These are phyloP conservation scores for Phytophthora melonis DNA, from an alignment of 352 stramenopile species.

Conservation along the genomic window DNA sequence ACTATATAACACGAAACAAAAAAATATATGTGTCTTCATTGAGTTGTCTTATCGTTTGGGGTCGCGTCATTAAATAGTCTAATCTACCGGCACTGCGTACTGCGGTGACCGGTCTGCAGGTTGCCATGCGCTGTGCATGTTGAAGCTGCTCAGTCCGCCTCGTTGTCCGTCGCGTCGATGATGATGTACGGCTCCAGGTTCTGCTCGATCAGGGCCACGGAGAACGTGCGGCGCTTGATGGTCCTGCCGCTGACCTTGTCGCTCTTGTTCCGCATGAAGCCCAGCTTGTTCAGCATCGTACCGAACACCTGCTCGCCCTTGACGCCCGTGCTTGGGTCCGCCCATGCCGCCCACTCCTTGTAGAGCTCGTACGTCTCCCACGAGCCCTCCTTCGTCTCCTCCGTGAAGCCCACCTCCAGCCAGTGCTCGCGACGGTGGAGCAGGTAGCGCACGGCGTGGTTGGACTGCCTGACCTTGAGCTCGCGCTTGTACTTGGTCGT, in stretches of 20 bases:
- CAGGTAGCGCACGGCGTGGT: no score
- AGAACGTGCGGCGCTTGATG: background rate
- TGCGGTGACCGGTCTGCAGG: no score
- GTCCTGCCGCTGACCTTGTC: background rate
- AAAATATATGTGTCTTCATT: background rate
- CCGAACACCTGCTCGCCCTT: background rate
- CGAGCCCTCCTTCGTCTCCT: no score
- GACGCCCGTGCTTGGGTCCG: background rate
- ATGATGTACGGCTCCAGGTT: slow-evolving; percentile 1
- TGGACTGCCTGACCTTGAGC: no score
- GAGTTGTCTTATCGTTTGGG: background rate
- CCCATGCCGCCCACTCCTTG: background rate
- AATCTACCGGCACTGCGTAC: no score
- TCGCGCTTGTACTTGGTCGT: no score
- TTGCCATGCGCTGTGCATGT: background rate
- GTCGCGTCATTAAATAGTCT: no score
- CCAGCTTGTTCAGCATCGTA: background rate
- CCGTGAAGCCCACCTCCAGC: no score
- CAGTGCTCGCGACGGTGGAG: no score
- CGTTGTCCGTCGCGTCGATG: background rate
- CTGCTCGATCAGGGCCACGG: background rate
- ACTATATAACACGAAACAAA: background rate
- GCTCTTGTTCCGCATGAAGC: background rate
- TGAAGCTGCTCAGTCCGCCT: background rate
- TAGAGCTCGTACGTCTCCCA: background rate